Evolutionary conservation across 805 yeast genomes (phyloP), one percentile per base, ranked within the genome.

Genomic region (Metschnikowia baotianmanensis): DNA sequence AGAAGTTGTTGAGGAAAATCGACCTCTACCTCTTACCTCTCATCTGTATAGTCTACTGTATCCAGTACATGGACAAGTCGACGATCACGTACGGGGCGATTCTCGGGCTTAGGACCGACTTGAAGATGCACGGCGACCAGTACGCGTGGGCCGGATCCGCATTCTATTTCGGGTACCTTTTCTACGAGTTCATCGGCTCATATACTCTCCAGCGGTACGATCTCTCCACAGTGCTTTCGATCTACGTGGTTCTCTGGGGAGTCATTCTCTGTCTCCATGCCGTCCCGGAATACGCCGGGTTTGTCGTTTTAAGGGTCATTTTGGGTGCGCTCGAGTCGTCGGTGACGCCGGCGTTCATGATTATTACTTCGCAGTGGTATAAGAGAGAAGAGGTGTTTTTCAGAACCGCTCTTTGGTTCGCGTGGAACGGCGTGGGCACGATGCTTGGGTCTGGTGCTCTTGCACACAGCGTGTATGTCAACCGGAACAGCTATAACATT

Each of bases 11-110:
- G 8, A 13, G 45, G 13, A 41, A 35, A 31, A 37, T 45, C 36
- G 85, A 80, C 53, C 31, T 69, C 15, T 69, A 58, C 44, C 46
- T 80, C 46, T 58, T 77, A 51, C 80, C 85, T 1, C 42, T 78
- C 38, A 63, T 80, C 60, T 71, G 74, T 46, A 41, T 71, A 18
- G 51, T 76, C 19, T 75, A 76, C 57, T 67, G 76, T 11, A 57
- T 72, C 16, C 84, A 79, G 57, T 76, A 67, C 48, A 75, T 81
- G 80, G 87, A 81, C 59, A 81, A 81, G 55, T 60, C 65, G 16
- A 62, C 83, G 3, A 71, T 67, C 34, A 64, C 77, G 17, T 72
- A 70, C 33, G 78, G 82, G 1, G 70, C 81, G 5, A 71, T 79
- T 27, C 66, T 73, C 72, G 83, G 79, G 33, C 59, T 74, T 35